These are phyloP conservation scores for Pinus albicaulis DNA, from an alignment of 75 land plant species.

Conservation along the genomic window DNA sequence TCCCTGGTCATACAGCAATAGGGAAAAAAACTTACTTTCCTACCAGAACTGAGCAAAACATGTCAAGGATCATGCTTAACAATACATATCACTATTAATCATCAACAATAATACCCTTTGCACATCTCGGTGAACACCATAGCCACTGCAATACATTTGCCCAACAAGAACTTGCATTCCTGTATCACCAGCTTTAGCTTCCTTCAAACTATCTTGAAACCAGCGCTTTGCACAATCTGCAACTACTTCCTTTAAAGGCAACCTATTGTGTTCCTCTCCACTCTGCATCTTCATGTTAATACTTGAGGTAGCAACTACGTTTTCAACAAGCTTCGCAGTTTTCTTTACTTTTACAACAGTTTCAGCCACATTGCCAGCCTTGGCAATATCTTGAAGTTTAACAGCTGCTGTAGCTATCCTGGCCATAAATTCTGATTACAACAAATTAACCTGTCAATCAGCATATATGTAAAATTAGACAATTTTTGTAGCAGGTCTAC, in stretches of 20 bases:
- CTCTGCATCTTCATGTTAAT: constrained; percentile 5
- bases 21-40: neutral
- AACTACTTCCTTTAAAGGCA: constrained; percentile 70
- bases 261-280: constrained; percentile 2
- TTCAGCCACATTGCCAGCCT: constrained; percentile 4
- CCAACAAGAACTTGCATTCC: constrained; percentile 78
- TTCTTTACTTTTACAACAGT: constrained; percentile 4
- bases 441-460: neutral
- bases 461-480: neutral
- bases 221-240: constrained; percentile 70
- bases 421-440: neutral
- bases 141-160: constrained; percentile 86
- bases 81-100: neutral
- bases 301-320: neutral
- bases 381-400: constrained; percentile 8
- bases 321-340: neutral
- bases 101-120: constrained; percentile 47
- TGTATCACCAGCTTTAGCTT: constrained; percentile 67
- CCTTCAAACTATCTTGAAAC: constrained; percentile 72
- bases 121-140: constrained; percentile 61
- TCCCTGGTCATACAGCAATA: neutral
- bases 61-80: neutral
- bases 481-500: neutral
- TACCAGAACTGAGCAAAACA: neutral
- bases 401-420: constrained; percentile 7